Conservation (phyloP, 2,329 filamentous ascomycete genomes). For the Sporothrix protearum region DNA sequence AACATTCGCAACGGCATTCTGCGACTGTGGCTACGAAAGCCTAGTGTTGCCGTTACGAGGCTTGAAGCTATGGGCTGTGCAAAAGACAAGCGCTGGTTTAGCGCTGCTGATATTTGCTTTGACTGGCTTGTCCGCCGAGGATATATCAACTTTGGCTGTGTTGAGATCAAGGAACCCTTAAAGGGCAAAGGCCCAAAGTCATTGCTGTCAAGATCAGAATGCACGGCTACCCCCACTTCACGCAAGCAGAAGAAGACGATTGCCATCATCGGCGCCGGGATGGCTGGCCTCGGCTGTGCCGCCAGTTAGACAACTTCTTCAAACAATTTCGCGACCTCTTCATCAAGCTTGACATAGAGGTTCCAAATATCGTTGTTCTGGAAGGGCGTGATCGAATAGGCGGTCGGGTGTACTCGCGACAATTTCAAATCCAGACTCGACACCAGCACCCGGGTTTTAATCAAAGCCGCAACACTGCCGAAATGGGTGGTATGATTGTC, state of each 20-base stretch:
- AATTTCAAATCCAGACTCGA: conserved; percentile 55
- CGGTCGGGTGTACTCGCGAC: conserved; percentile 85
- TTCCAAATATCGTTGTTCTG: conserved; percentile 72
- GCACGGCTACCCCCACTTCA: neutral
- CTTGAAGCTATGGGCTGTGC: conserved; percentile 90
- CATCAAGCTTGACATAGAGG: conserved; percentile 59
- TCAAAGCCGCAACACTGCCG: conserved; percentile 68
- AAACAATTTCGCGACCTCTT: conserved; percentile 71
- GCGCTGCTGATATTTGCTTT: conserved; percentile 81
- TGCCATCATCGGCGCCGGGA: conserved; percentile 86
- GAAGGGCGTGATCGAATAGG: conserved; percentile 86
- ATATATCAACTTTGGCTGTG: conserved; percentile 95
- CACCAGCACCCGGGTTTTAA: neutral
- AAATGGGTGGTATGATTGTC: conserved; percentile 98
- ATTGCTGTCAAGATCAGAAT: neutral
- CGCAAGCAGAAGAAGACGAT: conserved; percentile 61
- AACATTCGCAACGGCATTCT: conserved; percentile 95
- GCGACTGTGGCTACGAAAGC: conserved; percentile 82
- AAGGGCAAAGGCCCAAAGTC: conserved; percentile 36
- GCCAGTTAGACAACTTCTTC: conserved; percentile 84
- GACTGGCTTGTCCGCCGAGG: conserved; percentile 88
- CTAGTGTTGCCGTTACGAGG: conserved; percentile 73
- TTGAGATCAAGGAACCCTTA: conserved; percentile 45
- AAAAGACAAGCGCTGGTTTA: conserved; percentile 82
- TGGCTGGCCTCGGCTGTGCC: conserved; percentile 90